Percentiles rank a stretch among this genome's conserved stretches.
Evolutionary conservation across 208 protist species (phyloP).

Genomic region (Leishmania tarentolae): DNA sequence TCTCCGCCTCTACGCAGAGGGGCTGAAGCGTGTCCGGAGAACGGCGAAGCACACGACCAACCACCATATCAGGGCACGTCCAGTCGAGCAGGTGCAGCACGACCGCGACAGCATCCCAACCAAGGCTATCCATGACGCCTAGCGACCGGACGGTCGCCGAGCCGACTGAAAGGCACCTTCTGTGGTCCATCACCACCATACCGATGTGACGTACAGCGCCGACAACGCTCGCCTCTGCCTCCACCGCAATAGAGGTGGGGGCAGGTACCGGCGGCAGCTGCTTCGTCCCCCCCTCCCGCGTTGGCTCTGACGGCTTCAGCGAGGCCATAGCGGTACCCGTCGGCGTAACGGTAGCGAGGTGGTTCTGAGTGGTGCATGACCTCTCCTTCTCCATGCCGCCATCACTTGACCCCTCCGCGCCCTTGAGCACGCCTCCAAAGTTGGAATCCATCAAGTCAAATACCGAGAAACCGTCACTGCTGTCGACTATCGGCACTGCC

Average conservation of each 20-base stretch:
- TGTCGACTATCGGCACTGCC: background rate
- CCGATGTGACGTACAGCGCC: conserved; percentile 15
- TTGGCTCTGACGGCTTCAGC: background rate
- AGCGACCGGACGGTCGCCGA: background rate
- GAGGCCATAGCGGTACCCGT: background rate
- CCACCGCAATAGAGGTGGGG: conserved; percentile 24
- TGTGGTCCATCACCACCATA: conserved; percentile 15
- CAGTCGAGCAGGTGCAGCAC: conserved; percentile 33
- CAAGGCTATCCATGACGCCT: conserved; percentile 30
- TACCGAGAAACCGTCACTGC: conserved; percentile 21
- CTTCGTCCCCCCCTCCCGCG: background rate
- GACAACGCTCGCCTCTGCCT: conserved; percentile 2
- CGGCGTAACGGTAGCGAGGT: background rate
- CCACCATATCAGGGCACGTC: conserved; percentile 35
- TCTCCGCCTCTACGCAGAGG: conserved; percentile 24
- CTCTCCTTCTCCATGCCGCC: background rate
- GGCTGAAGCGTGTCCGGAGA: background rate
- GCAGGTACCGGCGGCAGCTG: background rate
- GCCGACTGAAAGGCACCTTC: background rate
- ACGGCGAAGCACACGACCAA: conserved; percentile 31
- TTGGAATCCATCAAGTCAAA: conserved; percentile 25
- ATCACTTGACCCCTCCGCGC: conserved; percentile 1
- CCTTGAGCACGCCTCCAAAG: conserved; percentile 8
- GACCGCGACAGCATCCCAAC: conserved; percentile 33
- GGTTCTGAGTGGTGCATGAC: background rate